These are phyloP conservation scores for Beta lomatogona DNA, from an alignment of 179 eudicot species.

Conservation along the genomic window DNA sequence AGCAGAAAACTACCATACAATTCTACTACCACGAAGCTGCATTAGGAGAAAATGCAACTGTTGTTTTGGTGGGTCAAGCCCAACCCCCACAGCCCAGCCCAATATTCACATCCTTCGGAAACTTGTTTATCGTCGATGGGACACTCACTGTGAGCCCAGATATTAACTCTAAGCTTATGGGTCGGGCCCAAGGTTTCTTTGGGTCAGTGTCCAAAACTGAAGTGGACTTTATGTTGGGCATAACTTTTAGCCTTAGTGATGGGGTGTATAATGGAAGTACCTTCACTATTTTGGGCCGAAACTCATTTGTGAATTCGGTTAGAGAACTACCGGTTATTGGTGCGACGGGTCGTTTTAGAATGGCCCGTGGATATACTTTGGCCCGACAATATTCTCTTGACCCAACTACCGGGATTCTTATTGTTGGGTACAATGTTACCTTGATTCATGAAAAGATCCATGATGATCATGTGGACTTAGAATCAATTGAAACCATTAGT, in stretches of 20 bases:
- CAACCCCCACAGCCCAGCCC: background rate
- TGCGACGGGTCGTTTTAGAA: constrained; percentile 47
- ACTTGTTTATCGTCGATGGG: background rate
- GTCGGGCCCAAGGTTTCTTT: constrained; percentile 9
- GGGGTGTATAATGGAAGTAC: constrained; percentile 50
- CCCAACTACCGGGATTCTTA: constrained; percentile 35
- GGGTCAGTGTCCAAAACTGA: constrained; percentile 26
- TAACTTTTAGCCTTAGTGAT: constrained; percentile 33
- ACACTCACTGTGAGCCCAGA: background rate
- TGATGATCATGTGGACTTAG: too few relatives aligned
- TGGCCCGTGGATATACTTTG: constrained; percentile 50
- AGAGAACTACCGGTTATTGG: constrained; percentile 57
- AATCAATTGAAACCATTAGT: too few relatives aligned
- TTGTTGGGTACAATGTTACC: constrained; percentile 46
- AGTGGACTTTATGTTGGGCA: constrained; percentile 24
- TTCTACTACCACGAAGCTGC: constrained; percentile 55
- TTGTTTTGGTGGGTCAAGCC: constrained; percentile 40
- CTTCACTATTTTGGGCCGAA: constrained; percentile 30
- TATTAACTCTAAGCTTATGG: background rate
- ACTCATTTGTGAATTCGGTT: constrained; percentile 15
- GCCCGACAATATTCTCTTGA: constrained; percentile 34
- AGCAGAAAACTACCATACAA: constrained; percentile 38
- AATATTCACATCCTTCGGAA: background rate
- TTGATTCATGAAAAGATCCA: constrained; percentile 32
- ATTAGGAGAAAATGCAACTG: constrained; percentile 37